phyloP scores from a whole-genome alignment of 768 basidiomycete species.

The Lentinula aciculospora region DNA sequence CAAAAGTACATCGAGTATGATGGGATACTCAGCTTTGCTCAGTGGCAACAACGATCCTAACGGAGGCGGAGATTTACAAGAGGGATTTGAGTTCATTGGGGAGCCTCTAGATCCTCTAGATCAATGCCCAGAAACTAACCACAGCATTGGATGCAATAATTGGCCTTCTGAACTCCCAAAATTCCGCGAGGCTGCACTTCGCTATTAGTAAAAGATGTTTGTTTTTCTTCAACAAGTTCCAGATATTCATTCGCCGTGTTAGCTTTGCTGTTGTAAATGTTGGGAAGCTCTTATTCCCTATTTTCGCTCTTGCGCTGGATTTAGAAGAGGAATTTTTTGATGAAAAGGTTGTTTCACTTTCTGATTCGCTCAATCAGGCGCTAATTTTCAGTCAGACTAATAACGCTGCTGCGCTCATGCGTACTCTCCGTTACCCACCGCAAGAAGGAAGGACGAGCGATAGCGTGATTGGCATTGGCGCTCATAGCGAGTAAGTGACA shows the following conservation, averaged over 20 bases:
- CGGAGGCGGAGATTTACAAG: slow-evolving; percentile 83
- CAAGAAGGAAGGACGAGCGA: slow-evolving; percentile 57
- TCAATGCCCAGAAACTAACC: neutral
- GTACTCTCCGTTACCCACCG: slow-evolving; percentile 71
- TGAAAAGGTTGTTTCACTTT: slow-evolving; percentile 46
- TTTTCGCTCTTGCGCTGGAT: slow-evolving; percentile 65
- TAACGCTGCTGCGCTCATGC: slow-evolving; percentile 61
- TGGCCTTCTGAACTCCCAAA: slow-evolving; percentile 66
- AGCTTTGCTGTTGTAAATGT: slow-evolving; percentile 50
- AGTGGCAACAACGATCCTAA: slow-evolving; percentile 72
- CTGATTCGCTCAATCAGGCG: neutral
- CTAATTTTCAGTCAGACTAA: slow-evolving; percentile 35
- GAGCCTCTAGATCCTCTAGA: slow-evolving; percentile 28
- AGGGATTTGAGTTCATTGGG: slow-evolving; percentile 86
- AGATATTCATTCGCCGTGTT: neutral
- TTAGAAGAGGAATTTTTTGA: slow-evolving; percentile 57
- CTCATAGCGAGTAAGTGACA: slow-evolving; percentile 63
- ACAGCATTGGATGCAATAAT: slow-evolving; percentile 60
- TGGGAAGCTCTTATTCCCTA: slow-evolving; percentile 56
- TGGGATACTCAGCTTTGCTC: slow-evolving; percentile 66
- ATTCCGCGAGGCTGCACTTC: slow-evolving; percentile 53
- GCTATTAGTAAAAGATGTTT: slow-evolving; percentile 51
- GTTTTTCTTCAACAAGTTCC: neutral
- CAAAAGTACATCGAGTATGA: slow-evolving; percentile 63
- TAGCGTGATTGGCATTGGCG: slow-evolving; percentile 76